Base-by-base conservation (phyloP, 2,329 filamentous ascomycete genomes). In the Hypoxylon sp. region DNA sequence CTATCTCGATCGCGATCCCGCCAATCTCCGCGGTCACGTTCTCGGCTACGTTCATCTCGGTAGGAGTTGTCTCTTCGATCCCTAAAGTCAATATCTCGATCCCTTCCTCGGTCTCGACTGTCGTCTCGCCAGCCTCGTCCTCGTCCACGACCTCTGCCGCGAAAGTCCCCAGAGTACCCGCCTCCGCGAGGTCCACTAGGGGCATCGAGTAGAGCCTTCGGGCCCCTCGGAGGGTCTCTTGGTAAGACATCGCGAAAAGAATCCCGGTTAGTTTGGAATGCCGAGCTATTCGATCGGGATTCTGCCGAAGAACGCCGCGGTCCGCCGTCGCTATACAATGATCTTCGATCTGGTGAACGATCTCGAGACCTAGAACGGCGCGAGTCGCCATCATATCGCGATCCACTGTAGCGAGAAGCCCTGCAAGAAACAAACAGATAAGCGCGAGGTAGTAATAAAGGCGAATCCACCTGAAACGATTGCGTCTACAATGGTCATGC, bases 161-260 rank as follows among this genome's bases (percentile, higher is more conserved):
- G 88, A 73, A 89, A 91, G 57, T 93, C 92, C 24, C 88, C 85
- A 2, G 83, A 82, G 75, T 91, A 92, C 7, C 88, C 89, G 63
- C 89, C 86, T 47, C 91, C 91, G 63, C 92, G 87, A 13, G 89
- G 91, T 31, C 89, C 89, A 70, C 86, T 88, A n/a, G 88, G 87
- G 31, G 88, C 82, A 67, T 95, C 92, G 66, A 92, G 87, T 63
- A 94, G 82, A 3, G 92, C 93, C 79, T 94, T 93, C 10, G 94
- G 93, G 0, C 92, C 94, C 62, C 93, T 87, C 2, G 94, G 94
- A 1, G 92, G 91, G 70, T 97, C 93, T 71, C 91, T 86, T 11
- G 86, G 78, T 77, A 86, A 70, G 72, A 85, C 77, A 73, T 89
- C 87, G 60, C 85, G 84, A 69, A 89, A 89, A 11, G 75, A 78